Conservation (phyloP, 176 grass and related monocot species). For the Zoysia japonica region DNA sequence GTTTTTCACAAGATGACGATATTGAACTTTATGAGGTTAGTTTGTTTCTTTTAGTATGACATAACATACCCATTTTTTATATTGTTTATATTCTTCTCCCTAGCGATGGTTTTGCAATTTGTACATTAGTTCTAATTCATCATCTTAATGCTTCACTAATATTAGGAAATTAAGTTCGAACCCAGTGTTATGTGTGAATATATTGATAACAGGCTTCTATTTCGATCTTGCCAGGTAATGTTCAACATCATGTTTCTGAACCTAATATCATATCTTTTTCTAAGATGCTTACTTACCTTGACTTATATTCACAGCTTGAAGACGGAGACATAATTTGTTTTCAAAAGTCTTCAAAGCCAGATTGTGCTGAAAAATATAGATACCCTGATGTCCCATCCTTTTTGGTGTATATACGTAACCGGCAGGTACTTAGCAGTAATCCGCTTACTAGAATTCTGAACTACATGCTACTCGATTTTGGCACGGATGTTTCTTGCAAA, state of each 20-base stretch:
- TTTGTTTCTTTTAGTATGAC: constrained; percentile 30
- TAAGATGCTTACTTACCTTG: constrained; percentile 33
- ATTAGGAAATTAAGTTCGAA: constrained; percentile 98
- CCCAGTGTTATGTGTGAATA: constrained; percentile 98
- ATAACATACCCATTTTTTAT: neutral
- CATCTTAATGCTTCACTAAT: constrained; percentile 46
- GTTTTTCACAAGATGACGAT: constrained; percentile 78
- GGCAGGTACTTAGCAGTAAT: constrained; percentile 57
- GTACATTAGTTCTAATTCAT: constrained; percentile 1
- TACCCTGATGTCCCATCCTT: constrained; percentile 89
- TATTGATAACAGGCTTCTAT: constrained; percentile 73
- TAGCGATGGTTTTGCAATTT: constrained; percentile 4
- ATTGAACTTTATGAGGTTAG: constrained; percentile 96
- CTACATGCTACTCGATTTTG: neutral
- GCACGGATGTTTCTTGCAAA: neutral
- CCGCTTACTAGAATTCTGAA: constrained; percentile 12
- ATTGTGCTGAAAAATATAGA: constrained; percentile 59
- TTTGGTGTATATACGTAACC: constrained; percentile 89
- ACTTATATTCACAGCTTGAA: constrained; percentile 71
- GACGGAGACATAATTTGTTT: constrained; percentile 97
- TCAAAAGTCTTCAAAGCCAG: constrained; percentile 67
- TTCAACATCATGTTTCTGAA: constrained; percentile 11
- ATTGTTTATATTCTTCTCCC: neutral
- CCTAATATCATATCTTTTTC: constrained; percentile 23
- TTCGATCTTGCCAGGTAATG: constrained; percentile 83